Evolutionary conservation across 2,329 filamentous ascomycete genomes (phyloP), one percentile per base, ranked within the genome.

Genomic region (Trichoderma guizhouense): DNA sequence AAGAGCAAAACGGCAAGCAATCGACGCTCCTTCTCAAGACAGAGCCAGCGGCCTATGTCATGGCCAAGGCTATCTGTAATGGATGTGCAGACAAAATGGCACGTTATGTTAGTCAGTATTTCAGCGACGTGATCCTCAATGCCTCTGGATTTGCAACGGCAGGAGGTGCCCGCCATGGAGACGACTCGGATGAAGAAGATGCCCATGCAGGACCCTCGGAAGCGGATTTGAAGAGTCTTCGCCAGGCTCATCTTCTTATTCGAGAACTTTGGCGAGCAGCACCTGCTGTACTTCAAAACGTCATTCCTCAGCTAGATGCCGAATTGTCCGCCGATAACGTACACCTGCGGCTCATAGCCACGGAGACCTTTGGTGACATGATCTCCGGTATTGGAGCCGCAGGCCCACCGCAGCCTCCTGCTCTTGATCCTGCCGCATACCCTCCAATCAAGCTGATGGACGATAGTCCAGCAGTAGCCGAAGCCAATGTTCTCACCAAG

Each of bases 11-110:
- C 77, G 89, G 90, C 55, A 94, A 90, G 77, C 95, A 97, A 79
- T 93, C 91, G 1, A 97, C 93, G 0, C 86, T 97, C 21, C 85
- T 93, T n/a, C 85, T 93, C 68, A 97, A 97, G 78, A 92, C 96
- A 74, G 92, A 97, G 71, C 95, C 96, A 1, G 90, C 94, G 18
- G 95, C 96, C 1, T 99, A 99, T 83, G 92, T 96, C 79, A 97
- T 98, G 92, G 95, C 96, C 26, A 97, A 97, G 82, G 93, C 93
- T 3, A 91, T 99, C 58, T 99, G 96, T 84, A 96, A 94, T 77
- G 89, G 89, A 21, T 97, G 91, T 76, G 90, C 93, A 1, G 95
- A 98, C 76, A 97, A 97, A 82, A 98, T 99, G 95, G 92, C 94
- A 1, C 92, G 94, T 73, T 94, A 97, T 76, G 92, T 98, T 71